Evolutionary conservation across 345 rosid species (phyloP).

Genomic region (Brassica juncea): DNA sequence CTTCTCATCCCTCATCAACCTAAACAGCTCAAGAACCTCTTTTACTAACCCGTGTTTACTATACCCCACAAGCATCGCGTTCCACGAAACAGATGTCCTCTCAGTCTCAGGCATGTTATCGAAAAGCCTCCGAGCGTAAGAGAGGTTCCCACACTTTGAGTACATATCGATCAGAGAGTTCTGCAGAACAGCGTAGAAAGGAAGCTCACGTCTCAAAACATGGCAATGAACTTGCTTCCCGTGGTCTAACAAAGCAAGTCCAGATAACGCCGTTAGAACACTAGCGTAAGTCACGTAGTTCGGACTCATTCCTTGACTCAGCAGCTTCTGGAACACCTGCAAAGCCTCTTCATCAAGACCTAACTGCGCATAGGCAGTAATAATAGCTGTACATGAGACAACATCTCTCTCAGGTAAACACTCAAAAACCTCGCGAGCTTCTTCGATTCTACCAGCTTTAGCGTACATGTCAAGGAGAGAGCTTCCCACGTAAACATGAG

Average conservation of each 20-base stretch:
- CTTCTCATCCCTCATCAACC: constrained; percentile 63
- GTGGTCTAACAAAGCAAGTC: constrained; percentile 75
- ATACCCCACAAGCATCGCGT: constrained; percentile 84
- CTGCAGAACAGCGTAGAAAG: constrained; percentile 64
- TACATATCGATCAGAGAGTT: constrained; percentile 91
- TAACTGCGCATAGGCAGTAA: constrained; percentile 86
- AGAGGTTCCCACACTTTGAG: constrained; percentile 82
- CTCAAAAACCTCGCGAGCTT: constrained; percentile 75
- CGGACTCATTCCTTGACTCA: constrained; percentile 70
- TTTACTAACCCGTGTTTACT: constrained; percentile 78
- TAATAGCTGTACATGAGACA: constrained; percentile 89
- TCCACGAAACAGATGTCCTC: constrained; percentile 80
- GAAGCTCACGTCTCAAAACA: constrained; percentile 62
- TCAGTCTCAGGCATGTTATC: constrained; percentile 67
- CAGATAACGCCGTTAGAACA: constrained; percentile 72
- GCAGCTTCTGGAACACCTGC: constrained; percentile 61
- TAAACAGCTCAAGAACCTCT: constrained; percentile 66
- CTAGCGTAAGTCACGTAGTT: constrained; percentile 88
- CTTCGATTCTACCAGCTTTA: constrained; percentile 72
- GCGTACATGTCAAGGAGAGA: constrained; percentile 98
- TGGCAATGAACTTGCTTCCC: constrained; percentile 88
- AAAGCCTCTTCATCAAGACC: constrained; percentile 80
- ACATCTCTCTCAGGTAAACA: constrained; percentile 86
- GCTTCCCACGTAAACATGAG: constrained; percentile 80
- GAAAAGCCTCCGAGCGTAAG: constrained; percentile 63